These are phyloP conservation scores for Mycena crocata DNA, from an alignment of 768 basidiomycete genomes.

Conservation along the genomic window DNA sequence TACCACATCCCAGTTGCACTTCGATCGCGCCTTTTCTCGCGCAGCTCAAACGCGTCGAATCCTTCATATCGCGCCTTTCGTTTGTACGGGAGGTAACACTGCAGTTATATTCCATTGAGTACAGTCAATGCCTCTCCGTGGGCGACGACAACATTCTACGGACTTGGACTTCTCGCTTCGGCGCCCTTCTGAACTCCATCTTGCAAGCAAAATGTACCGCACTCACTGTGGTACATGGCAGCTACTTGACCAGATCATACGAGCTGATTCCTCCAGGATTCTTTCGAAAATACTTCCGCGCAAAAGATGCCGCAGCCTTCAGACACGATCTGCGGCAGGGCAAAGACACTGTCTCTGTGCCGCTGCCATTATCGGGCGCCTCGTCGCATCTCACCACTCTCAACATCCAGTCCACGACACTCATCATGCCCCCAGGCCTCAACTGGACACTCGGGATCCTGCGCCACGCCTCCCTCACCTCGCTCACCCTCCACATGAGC, in stretches of 20 bases:
- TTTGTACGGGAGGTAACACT: background rate
- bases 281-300: background rate
- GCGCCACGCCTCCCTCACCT: too few species aligned
- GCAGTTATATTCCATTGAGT: background rate
- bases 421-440: too few species aligned
- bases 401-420: too few species aligned
- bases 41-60: background rate
- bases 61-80: constrained; percentile 6
- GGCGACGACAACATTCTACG: background rate
- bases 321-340: too few species aligned
- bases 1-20: background rate
- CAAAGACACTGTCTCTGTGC: too few species aligned
- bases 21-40: background rate
- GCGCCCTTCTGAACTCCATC: background rate
- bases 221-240: constrained; percentile 6
- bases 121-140: background rate
- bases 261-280: background rate
- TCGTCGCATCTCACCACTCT: too few species aligned
- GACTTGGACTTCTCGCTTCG: background rate
- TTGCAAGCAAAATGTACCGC: background rate
- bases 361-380: too few species aligned
- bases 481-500: too few species aligned
- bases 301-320: too few species aligned
- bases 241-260: background rate
- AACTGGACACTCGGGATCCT: too few species aligned